Base-by-base conservation (phyloP, 441 rosid genomes). In the Populus trichocarpa region DNA sequence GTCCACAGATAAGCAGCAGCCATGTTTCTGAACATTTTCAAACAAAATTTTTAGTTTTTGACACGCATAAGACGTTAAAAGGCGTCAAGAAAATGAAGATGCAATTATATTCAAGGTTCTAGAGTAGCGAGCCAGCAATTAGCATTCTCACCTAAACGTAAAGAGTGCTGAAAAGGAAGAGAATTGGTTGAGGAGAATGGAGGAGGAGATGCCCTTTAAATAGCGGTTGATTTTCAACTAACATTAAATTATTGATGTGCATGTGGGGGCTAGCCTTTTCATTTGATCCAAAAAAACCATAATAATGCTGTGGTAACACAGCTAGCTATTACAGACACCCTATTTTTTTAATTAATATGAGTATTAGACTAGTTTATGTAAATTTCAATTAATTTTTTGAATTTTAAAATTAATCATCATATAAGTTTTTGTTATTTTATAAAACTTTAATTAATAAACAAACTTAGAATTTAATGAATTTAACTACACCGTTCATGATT, bases 81-180 rank as follows among this genome's bases (percentile, higher is more conserved):
- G 20, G 97, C 84, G 86, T 2, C 67, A 88, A 76, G 89, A 91
- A 78, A 93, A 91, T 20, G 93, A 91, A 40, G 95, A 87, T 81
- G 92, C 89, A 69, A 88, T 91, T 26, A 88, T 14, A 89, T 22
- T 70, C 13, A 0, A 26, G 64, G 0, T 18, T 59, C 84, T 73
- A 26, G 67, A 74, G 57, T 1, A 14, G 57, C 57, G 0, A 30
- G 32, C 32, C 3, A 30, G 32, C 32, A 3, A 18, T 18, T 53
- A 18, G 72, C 75, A 46, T 53, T 83, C 32, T 30, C 32, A 78
- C 82, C 79, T 2, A 28, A 8, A 65, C 25, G 18, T 3, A 16
- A 75, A 40, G 66, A 42, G 9, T 6, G 2, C 22, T 6, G 40
- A 30, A 12, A 30, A 72, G 18, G 20, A 32, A 13, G 33, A 61